These are phyloP conservation scores for Beta lomatogona DNA, from an alignment of 179 eudicot species.

Conservation along the genomic window DNA sequence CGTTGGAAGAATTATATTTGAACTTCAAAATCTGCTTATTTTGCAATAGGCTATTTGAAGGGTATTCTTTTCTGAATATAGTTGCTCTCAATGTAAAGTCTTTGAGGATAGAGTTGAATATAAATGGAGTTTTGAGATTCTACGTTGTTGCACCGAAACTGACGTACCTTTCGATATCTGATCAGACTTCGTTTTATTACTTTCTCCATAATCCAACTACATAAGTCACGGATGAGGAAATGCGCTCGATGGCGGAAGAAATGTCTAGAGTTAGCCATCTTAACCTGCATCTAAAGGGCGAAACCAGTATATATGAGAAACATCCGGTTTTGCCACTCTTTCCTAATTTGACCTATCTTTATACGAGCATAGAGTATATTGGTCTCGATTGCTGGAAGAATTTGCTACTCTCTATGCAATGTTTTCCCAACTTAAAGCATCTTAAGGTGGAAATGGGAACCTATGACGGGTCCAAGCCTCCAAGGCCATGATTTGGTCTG, in stretches of 20 bases:
- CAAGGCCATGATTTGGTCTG: neutral
- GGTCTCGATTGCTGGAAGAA: neutral
- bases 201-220: neutral
- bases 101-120: neutral
- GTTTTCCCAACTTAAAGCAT: constrained; percentile 2
- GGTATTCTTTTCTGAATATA: neutral
- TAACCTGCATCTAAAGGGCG: too few relatives aligned
- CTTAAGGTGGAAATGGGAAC: neutral
- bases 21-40: too few relatives aligned
- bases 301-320: neutral
- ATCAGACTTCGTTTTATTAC: neutral
- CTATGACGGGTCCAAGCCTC: neutral
- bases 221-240: too few relatives aligned
- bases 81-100: neutral
- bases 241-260: too few relatives aligned
- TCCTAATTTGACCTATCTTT: neutral
- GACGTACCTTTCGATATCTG: neutral
- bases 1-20: neutral
- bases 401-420: neutral
- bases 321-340: neutral
- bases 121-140: too few relatives aligned
- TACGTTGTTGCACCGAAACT: neutral
- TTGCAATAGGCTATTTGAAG: neutral
- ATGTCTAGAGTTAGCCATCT: too few relatives aligned
- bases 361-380: neutral